Base-by-base conservation (phyloP, 306 rosid genomes). In the Rosa rugosa region DNA sequence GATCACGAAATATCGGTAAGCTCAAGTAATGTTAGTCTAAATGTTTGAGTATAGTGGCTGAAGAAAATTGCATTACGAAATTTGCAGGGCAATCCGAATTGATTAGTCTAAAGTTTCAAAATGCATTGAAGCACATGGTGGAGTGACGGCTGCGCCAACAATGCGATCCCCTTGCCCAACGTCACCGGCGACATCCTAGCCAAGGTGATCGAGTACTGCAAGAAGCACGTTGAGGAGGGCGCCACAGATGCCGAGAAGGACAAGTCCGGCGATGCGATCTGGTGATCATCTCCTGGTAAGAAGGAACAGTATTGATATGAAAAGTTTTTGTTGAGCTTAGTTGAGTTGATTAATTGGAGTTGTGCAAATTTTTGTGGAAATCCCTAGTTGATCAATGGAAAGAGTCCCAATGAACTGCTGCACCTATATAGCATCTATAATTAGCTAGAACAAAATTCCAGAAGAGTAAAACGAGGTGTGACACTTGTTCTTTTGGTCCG, bases 91-190 rank as follows among this genome's bases (percentile, higher is more conserved):
- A n/a, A n/a, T n/a, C 90, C 0, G 95, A 95, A 81, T 70, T 91
- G 95, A 94, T 95, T 70, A 93, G 90, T 62, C 75, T 91, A 56
- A 88, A 92, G 80, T 97, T 56, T 71, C 94, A 91, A 36, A 87
- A 75, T 89, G 94, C 93, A 11, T 83, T 94, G 97, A 92, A 94
- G 81, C 60, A 64, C 53, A 12, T 86, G 85, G 81, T 86, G 38
- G 77, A 80, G 20, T 27, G 85, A 69, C 12, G 73, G 20, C 23
- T 74, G 79, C 11, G 54, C 20, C 10, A 59, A 72, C 2, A 31
- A 27, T 34, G 76, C 36, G 49, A 81, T 83, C 6, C 82, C 80
- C 11, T 4, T 81, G 59, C 72, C 74, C 0, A 68, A 71, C 5
- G 82, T 83, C 10, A 57, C 46, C n/a, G 20, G 72, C 22, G 4